These are phyloP conservation scores for Citrus sp. DNA, from an alignment of 345 rosid genomes.

Conservation along the genomic window DNA sequence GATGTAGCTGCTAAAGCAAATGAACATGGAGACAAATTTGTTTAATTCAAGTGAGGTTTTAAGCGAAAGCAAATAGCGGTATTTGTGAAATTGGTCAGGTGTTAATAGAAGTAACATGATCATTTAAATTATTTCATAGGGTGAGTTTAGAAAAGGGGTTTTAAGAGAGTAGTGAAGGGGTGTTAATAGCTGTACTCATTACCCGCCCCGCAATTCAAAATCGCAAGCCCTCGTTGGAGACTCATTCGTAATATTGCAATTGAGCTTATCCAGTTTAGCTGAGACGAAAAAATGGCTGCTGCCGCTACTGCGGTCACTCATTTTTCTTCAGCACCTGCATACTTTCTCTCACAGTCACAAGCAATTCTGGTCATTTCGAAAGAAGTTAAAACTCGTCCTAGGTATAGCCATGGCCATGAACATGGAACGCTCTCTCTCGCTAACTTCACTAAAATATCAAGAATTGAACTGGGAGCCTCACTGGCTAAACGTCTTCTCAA, in stretches of 20 bases:
- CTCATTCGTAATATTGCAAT: neutral
- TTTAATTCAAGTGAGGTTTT: too few relatives aligned
- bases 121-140: too few relatives aligned
- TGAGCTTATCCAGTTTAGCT: conserved; percentile 1
- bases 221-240: too few relatives aligned
- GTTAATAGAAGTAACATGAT: too few relatives aligned
- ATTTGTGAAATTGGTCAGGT: too few relatives aligned
- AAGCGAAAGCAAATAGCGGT: too few relatives aligned
- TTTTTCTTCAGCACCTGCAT: conserved; percentile 8
- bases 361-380: conserved; percentile 5
- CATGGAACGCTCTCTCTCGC: conserved; percentile 12
- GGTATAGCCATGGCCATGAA: neutral
- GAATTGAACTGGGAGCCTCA: conserved; percentile 6
- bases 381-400: neutral
- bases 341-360: conserved; percentile 21
- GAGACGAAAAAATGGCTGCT: neutral
- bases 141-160: too few relatives aligned
- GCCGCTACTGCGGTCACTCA: conserved; percentile 14
- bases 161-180: too few relatives aligned
- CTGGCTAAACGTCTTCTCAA: conserved; percentile 8
- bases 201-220: neutral
- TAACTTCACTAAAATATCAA: conserved; percentile 12
- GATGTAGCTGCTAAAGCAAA: too few relatives aligned
- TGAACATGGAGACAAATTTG: too few relatives aligned
- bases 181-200: neutral